Base-by-base conservation (phyloP, 108 stramenopile species). In the Asterionellopsis glacialis region DNA sequence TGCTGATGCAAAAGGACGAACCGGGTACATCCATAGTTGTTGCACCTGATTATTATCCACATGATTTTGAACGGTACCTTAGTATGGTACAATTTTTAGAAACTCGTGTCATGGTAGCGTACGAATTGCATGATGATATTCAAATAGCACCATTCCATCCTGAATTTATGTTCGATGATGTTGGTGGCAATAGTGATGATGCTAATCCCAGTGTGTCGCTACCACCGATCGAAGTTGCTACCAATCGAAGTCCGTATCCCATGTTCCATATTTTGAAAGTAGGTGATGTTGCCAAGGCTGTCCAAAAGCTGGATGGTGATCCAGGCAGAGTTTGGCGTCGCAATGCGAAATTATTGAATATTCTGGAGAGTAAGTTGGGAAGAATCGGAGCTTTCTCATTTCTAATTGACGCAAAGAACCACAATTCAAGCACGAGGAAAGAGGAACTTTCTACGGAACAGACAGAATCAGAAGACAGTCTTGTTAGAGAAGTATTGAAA, bases 91-190 rank as follows among this genome's bases (percentile, higher is more conserved):
- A 65, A 9, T 27, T 87, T 1, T 65, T 75, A 45, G 79, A 86
- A 4, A 73, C 68, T 19, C 51, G 84, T 9, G 53, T 79, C 45
- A 28, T 24, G 15, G 19, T 76, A 1, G 47, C 48, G 0, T 52
- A 60, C 38, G 69, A 79, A 0, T 59, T 91, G 28, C 63, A 61
- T n/a, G 83, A 73, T 21, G 45, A 62, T 4, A 64, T 91, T 9
- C 90, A 91, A 51, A 57, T 91, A 13, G 90, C 87, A 11, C 81
- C 87, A 14, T 91, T 91, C 59, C 90, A 91, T 70, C 90, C 90
- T 11, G 21, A 67, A 23, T 91, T 88, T 74, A 69, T 50, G 10
- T 65, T 68, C 1, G 66, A 45, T 47, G 64, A 23, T 11, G 66
- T 61, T 10, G 70, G 68, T 0, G 68, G 59, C 13, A 45, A 88